Evolutionary conservation across 495 filamentous ascomycete genomes (phyloP).

Genomic region (Lepidopterella palustris): DNA sequence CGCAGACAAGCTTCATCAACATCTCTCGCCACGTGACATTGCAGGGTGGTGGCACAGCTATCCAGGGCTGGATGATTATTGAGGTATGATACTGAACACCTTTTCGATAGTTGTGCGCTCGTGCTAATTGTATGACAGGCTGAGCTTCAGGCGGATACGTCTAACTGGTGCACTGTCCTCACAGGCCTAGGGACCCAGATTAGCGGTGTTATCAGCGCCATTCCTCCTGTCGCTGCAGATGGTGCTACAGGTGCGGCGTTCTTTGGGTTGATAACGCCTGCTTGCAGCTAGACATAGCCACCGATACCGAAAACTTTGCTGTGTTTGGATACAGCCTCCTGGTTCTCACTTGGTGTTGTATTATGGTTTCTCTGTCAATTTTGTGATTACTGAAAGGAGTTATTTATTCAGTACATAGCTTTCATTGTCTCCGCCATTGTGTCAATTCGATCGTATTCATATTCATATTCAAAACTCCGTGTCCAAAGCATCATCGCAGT

Average conservation of each 20-base stretch:
- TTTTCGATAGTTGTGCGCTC: neutral
- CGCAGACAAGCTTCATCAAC: slow-evolving; percentile 27
- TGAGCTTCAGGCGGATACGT: neutral
- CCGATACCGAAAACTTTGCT: too few species aligned
- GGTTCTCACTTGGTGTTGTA: too few species aligned
- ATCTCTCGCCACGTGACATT: neutral
- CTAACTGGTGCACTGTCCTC: neutral
- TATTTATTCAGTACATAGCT: too few species aligned
- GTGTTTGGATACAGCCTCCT: too few species aligned
- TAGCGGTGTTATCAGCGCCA: neutral
- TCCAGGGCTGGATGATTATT: neutral
- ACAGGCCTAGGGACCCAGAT: neutral
- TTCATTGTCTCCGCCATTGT: too few species aligned
- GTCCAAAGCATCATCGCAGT: too few species aligned
- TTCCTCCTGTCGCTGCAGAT: neutral
- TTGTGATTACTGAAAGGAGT: too few species aligned
- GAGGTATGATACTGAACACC: neutral
- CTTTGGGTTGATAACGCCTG: neutral
- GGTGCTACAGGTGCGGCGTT: neutral
- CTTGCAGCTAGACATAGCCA: too few species aligned
- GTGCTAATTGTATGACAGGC: neutral
- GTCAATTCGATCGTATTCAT: too few species aligned
- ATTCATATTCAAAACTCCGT: too few species aligned
- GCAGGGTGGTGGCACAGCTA: neutral
- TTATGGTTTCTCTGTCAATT: too few species aligned